These are phyloP conservation scores for Hypoxylon lenormandii DNA, from an alignment of 495 filamentous ascomycete species.

Conservation along the genomic window DNA sequence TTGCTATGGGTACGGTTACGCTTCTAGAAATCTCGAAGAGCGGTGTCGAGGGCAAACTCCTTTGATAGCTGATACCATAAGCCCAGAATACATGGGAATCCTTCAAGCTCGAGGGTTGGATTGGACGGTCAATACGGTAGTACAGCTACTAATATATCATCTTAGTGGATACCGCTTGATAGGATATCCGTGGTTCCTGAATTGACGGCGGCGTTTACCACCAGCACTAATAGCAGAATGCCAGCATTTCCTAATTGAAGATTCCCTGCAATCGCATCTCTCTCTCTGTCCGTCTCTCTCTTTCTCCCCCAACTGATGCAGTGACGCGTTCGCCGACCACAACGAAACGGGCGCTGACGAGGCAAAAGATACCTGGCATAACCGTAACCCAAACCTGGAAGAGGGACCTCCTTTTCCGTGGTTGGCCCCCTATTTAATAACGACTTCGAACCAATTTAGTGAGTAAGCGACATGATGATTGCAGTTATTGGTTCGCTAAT, in stretches of 20 bases:
- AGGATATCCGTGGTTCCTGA: slow-evolving; percentile 38
- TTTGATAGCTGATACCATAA: slow-evolving; percentile 15
- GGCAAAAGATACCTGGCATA: slow-evolving; percentile 9
- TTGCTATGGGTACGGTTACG: not conserved
- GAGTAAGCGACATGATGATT: slow-evolving; percentile 26
- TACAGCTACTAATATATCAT: slow-evolving; percentile 8
- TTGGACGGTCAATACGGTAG: slow-evolving; percentile 11
- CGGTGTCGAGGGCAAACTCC: slow-evolving; percentile 34
- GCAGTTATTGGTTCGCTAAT: slow-evolving; percentile 19
- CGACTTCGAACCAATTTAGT: slow-evolving; percentile 22
- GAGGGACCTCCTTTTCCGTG: slow-evolving; percentile 21
- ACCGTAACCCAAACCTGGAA: slow-evolving; percentile 12
- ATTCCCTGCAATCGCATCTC: slow-evolving; percentile 28
- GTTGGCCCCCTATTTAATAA: slow-evolving; percentile 29
- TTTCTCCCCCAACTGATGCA: not conserved
- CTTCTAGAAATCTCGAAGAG: slow-evolving; percentile 41
- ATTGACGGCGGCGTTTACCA: slow-evolving; percentile 42
- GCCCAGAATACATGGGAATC: slow-evolving; percentile 27
- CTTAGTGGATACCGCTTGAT: slow-evolving; percentile 35
- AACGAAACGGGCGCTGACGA: slow-evolving; percentile 16
- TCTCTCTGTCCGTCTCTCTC: no score
- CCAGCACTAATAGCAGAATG: slow-evolving; percentile 39
- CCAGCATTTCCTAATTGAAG: slow-evolving; percentile 25
- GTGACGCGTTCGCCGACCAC: slow-evolving; percentile 18
- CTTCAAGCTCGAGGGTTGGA: slow-evolving; percentile 8